Base-by-base conservation (phyloP, 805 yeast genomes). In the Lipomyces mesembrius region DNA sequence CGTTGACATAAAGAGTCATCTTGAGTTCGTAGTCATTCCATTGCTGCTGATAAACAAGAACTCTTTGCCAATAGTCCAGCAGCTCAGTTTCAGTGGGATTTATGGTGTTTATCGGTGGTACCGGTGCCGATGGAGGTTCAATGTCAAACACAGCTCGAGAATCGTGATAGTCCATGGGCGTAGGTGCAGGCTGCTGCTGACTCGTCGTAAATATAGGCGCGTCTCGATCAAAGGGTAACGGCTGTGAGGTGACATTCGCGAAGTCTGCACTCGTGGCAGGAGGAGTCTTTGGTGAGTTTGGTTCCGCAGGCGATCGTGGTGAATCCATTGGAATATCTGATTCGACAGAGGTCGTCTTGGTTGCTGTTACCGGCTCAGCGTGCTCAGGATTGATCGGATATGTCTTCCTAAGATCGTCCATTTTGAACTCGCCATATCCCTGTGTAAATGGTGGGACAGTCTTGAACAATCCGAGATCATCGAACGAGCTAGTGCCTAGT, bases 401-500 rank as follows among this genome's bases (percentile, higher is more conserved):
- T 14, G 60, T 34, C 9, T 59, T 51, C 37, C 56, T 25, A 49
- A 75, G 51, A 20, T 64, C 74, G 17, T 71, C 73, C 76, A 76
- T 68, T 34, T 71, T 67, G 64, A 76, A 76, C 56, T 74, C 71
- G 35, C 77, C 77, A 34, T 54, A 35, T 2, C 75, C 72, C 55
- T 75, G 75, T 20, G 75, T 71, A 60, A 75, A 73, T n/a, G 77
- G 77, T 11, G 76, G 67, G 12, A 69, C 71, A 29, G 53, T 11
- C 6, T 59, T 52, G 52, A 65, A 52, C 22, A 34, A 27, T 2
- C 61, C 61, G 11, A 63, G 29, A 32, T 58, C 63, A 46, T 57
- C 51, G 6, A 51, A 57, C 20, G 54, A 29, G 25, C 61, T 53
- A 5, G 32, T 12, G 9, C 39, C 49, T 3, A 39, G 25, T 22